These are phyloP conservation scores for Acer yangbiense DNA, from an alignment of 345 rosid genomes.

Conservation along the genomic window DNA sequence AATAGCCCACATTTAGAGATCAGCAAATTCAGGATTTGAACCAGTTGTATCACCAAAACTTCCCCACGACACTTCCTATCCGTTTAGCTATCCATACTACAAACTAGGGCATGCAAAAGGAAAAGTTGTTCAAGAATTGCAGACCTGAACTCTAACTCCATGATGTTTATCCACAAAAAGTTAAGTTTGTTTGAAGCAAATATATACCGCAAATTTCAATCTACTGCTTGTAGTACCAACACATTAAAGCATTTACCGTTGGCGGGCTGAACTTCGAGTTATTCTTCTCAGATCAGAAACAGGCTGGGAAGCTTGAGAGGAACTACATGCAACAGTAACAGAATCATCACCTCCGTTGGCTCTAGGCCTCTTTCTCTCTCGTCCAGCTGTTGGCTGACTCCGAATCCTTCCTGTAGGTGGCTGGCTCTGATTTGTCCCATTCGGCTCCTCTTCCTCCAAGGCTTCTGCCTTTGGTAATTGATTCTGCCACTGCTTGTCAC, in stretches of 20 bases:
- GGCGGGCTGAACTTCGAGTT: slow-evolving; percentile 49
- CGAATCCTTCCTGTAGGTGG: slow-evolving; percentile 13
- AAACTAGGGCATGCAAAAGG: neutral
- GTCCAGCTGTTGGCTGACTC: slow-evolving; percentile 20
- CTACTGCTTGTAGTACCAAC: neutral
- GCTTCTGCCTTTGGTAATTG: slow-evolving; percentile 47
- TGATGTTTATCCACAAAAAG: neutral
- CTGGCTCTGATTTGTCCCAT: slow-evolving; percentile 31
- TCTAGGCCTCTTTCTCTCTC: slow-evolving; percentile 49
- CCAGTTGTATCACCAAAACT: neutral
- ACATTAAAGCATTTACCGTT: slow-evolving; percentile 27
- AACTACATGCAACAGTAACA: slow-evolving; percentile 23
- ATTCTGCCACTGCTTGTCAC: slow-evolving; percentile 59
- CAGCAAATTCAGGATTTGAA: neutral
- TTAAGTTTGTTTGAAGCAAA: neutral
- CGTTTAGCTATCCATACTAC: neutral
- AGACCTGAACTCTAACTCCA: neutral
- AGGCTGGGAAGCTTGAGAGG: slow-evolving; percentile 45
- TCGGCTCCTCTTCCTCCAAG: slow-evolving; percentile 39
- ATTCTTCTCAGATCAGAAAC: slow-evolving; percentile 44
- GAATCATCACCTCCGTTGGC: slow-evolving; percentile 21
- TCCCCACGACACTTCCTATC: neutral
- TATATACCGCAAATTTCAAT: slow-evolving; percentile 16
- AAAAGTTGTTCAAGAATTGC: neutral
- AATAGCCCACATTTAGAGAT: neutral